Evolutionary conservation across 352 stramenopile genomes (phyloP).

Genomic region (Poterioochromonas sp.): DNA sequence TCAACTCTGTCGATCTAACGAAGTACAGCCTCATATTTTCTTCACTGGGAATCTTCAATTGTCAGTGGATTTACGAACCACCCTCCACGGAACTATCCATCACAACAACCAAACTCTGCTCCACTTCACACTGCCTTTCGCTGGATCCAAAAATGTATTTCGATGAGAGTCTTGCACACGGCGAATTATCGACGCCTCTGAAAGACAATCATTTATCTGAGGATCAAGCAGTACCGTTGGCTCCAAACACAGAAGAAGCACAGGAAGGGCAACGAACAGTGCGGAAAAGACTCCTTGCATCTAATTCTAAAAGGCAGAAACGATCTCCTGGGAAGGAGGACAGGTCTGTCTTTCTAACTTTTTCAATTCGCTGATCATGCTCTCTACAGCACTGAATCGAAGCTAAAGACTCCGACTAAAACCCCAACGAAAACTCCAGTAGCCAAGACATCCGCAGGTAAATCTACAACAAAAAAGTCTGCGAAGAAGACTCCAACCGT

Average conservation of each 20-base stretch:
- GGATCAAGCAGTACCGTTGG: too few relatives aligned
- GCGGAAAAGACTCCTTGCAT: not conserved
- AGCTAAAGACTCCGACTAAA: not conserved
- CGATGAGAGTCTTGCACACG: too few relatives aligned
- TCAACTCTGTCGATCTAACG: slow-evolving; percentile 11
- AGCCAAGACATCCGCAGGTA: not conserved
- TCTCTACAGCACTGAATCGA: not conserved
- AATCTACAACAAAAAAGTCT: not conserved
- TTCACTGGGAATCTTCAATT: slow-evolving; percentile 14
- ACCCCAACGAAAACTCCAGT: not conserved
- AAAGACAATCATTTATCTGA: too few relatives aligned
- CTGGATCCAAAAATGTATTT: slow-evolving; percentile 15
- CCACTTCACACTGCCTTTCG: slow-evolving; percentile 8
- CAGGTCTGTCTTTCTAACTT: too few relatives aligned
- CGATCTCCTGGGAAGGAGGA: not conserved
- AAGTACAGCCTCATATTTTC: slow-evolving; percentile 14
- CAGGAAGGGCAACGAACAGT: not conserved
- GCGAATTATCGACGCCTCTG: too few relatives aligned
- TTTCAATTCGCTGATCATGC: too few relatives aligned
- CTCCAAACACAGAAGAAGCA: not conserved
- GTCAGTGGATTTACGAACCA: slow-evolving; percentile 11
- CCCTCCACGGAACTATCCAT: slow-evolving; percentile 8
- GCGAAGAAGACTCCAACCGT: not conserved
- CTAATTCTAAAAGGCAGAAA: not conserved
- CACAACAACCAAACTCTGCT: slow-evolving; percentile 11